These are phyloP conservation scores for Porcisia hertigi DNA, from an alignment of 208 protist species.

Conservation along the genomic window DNA sequence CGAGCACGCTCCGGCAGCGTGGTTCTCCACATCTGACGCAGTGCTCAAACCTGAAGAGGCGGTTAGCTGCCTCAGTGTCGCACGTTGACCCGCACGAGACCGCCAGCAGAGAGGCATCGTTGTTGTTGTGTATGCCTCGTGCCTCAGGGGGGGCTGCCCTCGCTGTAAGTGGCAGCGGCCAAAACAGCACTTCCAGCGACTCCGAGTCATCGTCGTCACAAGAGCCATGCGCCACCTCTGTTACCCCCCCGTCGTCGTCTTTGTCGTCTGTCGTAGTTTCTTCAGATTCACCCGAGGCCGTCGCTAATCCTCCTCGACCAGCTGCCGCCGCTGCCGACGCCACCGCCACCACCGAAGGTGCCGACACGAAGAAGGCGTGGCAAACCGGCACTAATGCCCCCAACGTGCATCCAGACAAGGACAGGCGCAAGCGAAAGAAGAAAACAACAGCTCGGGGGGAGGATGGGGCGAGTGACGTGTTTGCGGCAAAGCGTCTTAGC, in stretches of 20 bases:
- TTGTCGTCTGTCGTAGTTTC: not conserved
- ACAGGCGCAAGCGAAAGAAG: not conserved
- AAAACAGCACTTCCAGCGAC: not conserved
- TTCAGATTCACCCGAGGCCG: too few relatives aligned
- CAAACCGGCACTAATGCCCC: not conserved
- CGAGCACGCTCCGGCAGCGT: not conserved
- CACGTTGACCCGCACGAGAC: not conserved
- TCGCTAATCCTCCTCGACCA: too few relatives aligned
- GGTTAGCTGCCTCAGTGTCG: too few relatives aligned
- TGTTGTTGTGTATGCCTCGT: conserved; percentile 9
- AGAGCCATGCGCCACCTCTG: not conserved
- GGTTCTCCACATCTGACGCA: not conserved
- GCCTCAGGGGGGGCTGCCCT: not conserved
- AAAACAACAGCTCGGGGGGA: not conserved
- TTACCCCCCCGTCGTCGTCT: not conserved
- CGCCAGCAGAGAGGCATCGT: not conserved
- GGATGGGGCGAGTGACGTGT: not conserved
- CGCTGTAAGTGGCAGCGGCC: not conserved
- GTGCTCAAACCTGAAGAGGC: not conserved
- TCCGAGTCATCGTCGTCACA: conserved; percentile 6
- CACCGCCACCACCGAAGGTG: not conserved
- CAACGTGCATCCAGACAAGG: not conserved
- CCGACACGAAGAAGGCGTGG: not conserved
- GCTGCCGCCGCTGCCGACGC: too few relatives aligned
- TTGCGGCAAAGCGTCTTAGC: not conserved